Evolutionary conservation across 1,284 basidiomycete species (phyloP).

Genomic region (Fomitopsis schrenkii): DNA sequence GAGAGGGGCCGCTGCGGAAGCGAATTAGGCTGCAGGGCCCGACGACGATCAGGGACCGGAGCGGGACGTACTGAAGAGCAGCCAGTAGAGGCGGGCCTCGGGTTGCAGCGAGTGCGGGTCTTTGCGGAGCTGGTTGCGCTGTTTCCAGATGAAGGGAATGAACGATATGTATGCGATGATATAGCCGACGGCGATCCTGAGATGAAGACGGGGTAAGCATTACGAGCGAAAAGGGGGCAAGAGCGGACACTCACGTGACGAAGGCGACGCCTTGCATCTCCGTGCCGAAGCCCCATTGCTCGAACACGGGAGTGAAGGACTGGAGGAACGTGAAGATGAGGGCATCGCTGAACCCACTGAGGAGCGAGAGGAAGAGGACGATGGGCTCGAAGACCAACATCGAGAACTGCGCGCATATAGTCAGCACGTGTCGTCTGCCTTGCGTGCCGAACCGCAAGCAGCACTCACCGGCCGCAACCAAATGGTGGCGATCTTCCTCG

Average conservation of each 20-base stretch:
- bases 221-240: neutral
- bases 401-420: neutral
- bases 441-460: neutral
- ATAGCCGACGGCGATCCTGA: neutral
- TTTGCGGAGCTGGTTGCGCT: neutral
- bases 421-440: neutral
- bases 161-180: neutral
- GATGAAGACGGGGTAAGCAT: neutral
- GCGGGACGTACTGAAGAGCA: neutral
- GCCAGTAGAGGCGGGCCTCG: neutral
- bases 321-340: slow-evolving; percentile 1
- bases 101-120: neutral
- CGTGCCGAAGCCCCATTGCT: neutral
- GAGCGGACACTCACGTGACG: neutral
- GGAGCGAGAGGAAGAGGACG: neutral
- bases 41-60: neutral
- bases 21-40: neutral
- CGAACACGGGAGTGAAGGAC: neutral
- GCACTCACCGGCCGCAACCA: neutral
- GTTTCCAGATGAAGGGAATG: neutral
- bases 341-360: neutral
- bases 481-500: neutral
- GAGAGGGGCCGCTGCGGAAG: neutral
- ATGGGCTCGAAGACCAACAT: neutral
- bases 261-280: neutral